Conservation (phyloP, 768 basidiomycete species). For the Suillus sp. region DNA sequence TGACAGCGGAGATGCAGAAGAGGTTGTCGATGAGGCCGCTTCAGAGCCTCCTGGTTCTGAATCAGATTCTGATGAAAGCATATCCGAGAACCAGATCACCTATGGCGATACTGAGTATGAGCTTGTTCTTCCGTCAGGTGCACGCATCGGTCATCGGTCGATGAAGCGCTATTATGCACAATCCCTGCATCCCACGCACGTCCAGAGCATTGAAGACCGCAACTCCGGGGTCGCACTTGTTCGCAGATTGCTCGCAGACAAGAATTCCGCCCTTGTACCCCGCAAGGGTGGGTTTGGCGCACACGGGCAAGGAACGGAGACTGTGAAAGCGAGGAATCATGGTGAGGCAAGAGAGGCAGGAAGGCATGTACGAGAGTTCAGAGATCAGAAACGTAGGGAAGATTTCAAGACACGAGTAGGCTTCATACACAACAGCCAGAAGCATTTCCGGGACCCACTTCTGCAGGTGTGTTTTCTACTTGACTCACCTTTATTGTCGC, state of each 20-base stretch:
- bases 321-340: slow-evolving; percentile 89
- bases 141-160: slow-evolving; percentile 88
- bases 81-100: slow-evolving; percentile 58
- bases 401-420: slow-evolving; percentile 84
- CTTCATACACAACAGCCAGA: slow-evolving; percentile 82
- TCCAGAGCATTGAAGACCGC: slow-evolving; percentile 54
- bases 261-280: slow-evolving; percentile 83
- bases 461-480: slow-evolving; percentile 44
- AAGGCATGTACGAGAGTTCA: slow-evolving; percentile 79
- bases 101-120: slow-evolving; percentile 84
- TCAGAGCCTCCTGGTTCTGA: slow-evolving; percentile 41
- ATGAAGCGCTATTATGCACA: slow-evolving; percentile 88
- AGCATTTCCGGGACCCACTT: slow-evolving; percentile 80
- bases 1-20: slow-evolving; percentile 26
- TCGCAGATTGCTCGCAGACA: slow-evolving; percentile 75
- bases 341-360: slow-evolving; percentile 95
- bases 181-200: slow-evolving; percentile 56
- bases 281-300: slow-evolving; percentile 85
- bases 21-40: slow-evolving; percentile 40
- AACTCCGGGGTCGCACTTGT: slow-evolving; percentile 79
- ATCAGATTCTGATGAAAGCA: slow-evolving; percentile 40
- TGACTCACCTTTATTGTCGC: not conserved
- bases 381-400: slow-evolving; percentile 77
- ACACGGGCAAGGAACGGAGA: slow-evolving; percentile 77
- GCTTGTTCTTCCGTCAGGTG: slow-evolving; percentile 91